A percentile compares a stretch with the other conserved stretches of the same genome.
Conservation (phyloP, 176 grass and related monocot genomes). For the Saccharum officinarum region DNA sequence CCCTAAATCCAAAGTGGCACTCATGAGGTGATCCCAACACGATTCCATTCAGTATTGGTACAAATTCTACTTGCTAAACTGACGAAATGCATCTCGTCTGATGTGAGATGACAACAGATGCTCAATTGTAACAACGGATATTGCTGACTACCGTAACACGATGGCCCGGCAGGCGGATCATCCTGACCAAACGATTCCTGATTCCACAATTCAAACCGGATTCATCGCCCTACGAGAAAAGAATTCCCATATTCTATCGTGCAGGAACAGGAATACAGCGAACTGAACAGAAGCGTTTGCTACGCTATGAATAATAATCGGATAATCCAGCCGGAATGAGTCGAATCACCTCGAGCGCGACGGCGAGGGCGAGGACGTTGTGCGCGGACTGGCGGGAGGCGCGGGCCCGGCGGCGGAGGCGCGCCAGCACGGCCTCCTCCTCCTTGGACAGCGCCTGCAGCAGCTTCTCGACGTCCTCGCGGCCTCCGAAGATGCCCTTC, state of each 20-base stretch:
- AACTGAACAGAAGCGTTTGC: neutral
- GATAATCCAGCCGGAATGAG: neutral
- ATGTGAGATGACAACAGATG: neutral
- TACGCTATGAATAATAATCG: neutral
- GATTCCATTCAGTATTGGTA: neutral
- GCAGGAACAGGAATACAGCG: neutral
- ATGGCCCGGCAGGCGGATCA: neutral
- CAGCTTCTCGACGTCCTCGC: constrained; percentile 82
- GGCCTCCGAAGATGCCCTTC: constrained; percentile 74
- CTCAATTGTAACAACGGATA: neutral
- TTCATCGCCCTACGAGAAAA: neutral
- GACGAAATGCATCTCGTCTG: neutral
- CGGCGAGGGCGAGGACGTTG: constrained; percentile 68
- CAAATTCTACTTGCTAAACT: neutral
- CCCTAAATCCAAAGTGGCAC: neutral
- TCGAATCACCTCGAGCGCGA: constrained; percentile 59
- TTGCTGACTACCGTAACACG: neutral
- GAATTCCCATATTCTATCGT: neutral
- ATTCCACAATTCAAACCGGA: neutral
- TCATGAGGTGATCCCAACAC: neutral
- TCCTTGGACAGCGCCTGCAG: constrained; percentile 81
- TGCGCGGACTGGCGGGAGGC: constrained; percentile 56
- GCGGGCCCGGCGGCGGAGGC: constrained; percentile 68
- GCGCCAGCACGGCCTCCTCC: constrained; percentile 66
- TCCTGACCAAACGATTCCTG: neutral